A percentile compares a stretch with the other conserved stretches of the same genome.
phyloP scores from a whole-genome alignment of 208 protist species.

The Trichomonas tenax region DNA sequence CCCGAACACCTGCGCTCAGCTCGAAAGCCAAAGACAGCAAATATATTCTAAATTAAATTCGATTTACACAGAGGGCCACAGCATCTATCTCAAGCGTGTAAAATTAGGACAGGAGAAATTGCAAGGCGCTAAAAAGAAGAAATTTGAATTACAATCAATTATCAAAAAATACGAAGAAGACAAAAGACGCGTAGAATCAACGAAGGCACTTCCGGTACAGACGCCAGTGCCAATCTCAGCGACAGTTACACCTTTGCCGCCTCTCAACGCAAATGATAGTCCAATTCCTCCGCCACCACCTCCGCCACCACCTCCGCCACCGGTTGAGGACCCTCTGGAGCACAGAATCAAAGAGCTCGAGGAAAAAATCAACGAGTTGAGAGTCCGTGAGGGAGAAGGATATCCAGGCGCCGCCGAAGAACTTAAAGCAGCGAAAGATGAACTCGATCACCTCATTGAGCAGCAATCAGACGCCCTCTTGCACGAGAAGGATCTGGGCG shows the following conservation, averaged over 20 bases:
- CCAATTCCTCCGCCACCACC: no score
- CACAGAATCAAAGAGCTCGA: neutral
- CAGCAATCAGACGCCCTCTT: neutral
- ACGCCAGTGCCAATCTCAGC: neutral
- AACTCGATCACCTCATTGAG: neutral
- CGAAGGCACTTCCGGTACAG: neutral
- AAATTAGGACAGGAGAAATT: neutral
- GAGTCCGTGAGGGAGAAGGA: neutral
- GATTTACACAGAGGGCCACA: neutral
- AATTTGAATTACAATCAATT: neutral
- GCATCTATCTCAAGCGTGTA: neutral
- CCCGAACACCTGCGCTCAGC: neutral
- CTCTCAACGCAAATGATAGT: no score
- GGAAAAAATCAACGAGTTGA: neutral
- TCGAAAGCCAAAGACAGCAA: neutral
- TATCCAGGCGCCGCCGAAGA: neutral
- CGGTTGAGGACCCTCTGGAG: no score
- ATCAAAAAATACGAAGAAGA: neutral
- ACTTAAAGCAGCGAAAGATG: neutral
- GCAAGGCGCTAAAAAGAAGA: neutral
- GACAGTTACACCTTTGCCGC: no score
- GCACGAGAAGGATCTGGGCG: no score
- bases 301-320: neutral
- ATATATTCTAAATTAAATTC: neutral
- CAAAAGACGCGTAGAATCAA: neutral